phyloP scores from a whole-genome alignment of 805 yeast species.

The Yamadazyma paraphyllophila region DNA sequence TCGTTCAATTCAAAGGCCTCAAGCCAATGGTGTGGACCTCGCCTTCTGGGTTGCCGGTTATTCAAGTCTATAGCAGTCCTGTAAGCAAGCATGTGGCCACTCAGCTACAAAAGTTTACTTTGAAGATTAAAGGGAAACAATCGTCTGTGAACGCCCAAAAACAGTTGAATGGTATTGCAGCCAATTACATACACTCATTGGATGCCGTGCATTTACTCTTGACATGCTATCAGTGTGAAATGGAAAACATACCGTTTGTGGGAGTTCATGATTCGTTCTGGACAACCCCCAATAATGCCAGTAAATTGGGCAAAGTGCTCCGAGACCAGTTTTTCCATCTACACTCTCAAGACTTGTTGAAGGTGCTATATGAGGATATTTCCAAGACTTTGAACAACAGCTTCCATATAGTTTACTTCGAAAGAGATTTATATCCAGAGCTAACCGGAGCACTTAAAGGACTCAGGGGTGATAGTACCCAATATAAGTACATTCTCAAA shows the following conservation, averaged over 20 bases:
- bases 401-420: slow-evolving; percentile 35
- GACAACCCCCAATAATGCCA: slow-evolving; percentile 37
- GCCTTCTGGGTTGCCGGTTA: slow-evolving; percentile 39
- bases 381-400: slow-evolving; percentile 19
- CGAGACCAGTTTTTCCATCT: slow-evolving; percentile 36
- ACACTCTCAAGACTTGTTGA: slow-evolving; percentile 27
- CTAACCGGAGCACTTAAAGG: background rate
- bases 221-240: slow-evolving; percentile 28
- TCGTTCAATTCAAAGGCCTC: slow-evolving; percentile 19
- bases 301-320: slow-evolving; percentile 22
- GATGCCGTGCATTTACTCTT: slow-evolving; percentile 40
- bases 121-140: background rate
- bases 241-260: slow-evolving; percentile 25
- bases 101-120: slow-evolving; percentile 19
- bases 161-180: slow-evolving; percentile 40
- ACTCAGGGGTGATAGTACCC: background rate
- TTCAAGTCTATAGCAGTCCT: slow-evolving; percentile 30
- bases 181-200: slow-evolving; percentile 43
- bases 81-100: slow-evolving; percentile 17
- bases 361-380: slow-evolving; percentile 26
- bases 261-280: slow-evolving; percentile 46
- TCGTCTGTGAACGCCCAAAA: slow-evolving; percentile 14
- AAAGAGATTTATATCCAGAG: slow-evolving; percentile 14
- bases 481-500: background rate
- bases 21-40: slow-evolving; percentile 45